These are phyloP conservation scores for Galerina sulciceps DNA, from an alignment of 768 basidiomycete genomes.

Conservation along the genomic window DNA sequence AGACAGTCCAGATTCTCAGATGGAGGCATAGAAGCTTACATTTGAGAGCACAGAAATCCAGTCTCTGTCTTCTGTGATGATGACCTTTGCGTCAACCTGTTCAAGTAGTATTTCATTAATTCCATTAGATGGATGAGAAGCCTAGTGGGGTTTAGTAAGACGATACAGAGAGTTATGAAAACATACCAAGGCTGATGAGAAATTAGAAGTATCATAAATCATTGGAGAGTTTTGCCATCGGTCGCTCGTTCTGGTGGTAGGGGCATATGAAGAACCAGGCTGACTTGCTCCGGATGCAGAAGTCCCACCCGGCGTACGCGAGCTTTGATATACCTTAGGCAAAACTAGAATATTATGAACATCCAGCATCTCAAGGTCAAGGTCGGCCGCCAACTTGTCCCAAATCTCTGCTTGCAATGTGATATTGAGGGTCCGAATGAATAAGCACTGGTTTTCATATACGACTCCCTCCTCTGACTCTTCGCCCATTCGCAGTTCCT, in stretches of 20 bases:
- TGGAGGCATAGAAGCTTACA: too few species aligned
- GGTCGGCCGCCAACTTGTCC: background rate
- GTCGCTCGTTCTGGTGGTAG: background rate
- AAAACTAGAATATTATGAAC: background rate
- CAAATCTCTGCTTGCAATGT: background rate
- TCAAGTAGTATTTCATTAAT: constrained; percentile 2
- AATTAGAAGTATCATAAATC: background rate
- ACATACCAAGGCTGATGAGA: background rate
- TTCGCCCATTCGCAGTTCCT: background rate
- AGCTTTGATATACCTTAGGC: background rate
- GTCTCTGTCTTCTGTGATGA: too few species aligned
- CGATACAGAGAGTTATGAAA: background rate
- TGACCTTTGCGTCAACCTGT: too few species aligned
- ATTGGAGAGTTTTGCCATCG: background rate
- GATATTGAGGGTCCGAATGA: constrained; percentile 5
- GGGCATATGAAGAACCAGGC: background rate
- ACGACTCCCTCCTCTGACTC: background rate
- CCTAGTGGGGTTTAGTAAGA: background rate
- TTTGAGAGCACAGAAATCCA: too few species aligned
- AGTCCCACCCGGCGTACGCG: background rate
- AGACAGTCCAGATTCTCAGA: too few species aligned
- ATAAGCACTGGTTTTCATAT: constrained; percentile 10
- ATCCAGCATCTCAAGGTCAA: background rate
- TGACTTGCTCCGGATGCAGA: background rate
- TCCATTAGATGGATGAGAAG: background rate